Base-by-base conservation (phyloP, 2,329 filamentous ascomycete species). In the Celoporthe dispersa region DNA sequence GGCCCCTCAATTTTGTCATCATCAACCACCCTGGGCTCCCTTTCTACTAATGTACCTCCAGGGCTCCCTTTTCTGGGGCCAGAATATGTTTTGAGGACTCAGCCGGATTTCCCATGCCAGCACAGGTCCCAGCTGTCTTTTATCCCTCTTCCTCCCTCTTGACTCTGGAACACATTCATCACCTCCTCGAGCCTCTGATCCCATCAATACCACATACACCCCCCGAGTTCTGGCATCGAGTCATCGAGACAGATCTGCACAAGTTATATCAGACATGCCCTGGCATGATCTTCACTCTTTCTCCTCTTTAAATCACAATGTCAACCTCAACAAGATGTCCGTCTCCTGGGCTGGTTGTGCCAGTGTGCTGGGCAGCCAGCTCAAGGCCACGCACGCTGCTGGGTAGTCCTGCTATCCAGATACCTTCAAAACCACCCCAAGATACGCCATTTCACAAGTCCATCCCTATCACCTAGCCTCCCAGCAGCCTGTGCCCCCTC, bases 1-100 rank as follows among this genome's bases (percentile, higher is more conserved):
- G 37, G 22, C 57, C 62, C 62, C 37, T 44, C 39, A 44, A 22
- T 33, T 64, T 28, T 64, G 39, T 44, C 62, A 64, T 33, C 62
- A 64, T 33, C 62, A 64, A 64, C n/a, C 62, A 64, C 44, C 62
- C 37, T 44, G 22, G 37, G 12, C 25, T 19, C 25, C 53, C 28
- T 31, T 2, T 31, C 12, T 6, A 48, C 44, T 22, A n/a, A 48
- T n/a, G 19, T 7, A 55, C 12, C 25, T 31, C 53, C 53, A 55
- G 51, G 51, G 22, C 35, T 31, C 41, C 8, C 4, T n/a, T 37
- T 16, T 25, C 33, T 5, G 35, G 37, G 16, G 37, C 39, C 16
- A 41, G 28, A 31, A 31, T 22, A 19, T 33, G n/a, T n/a, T 64
- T 33, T 16, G 25, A 57, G 53, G 28, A 48, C 53, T 57, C 25